Evolutionary conservation across 306 rosid species (phyloP).

Genomic region (Senna siamea): DNA sequence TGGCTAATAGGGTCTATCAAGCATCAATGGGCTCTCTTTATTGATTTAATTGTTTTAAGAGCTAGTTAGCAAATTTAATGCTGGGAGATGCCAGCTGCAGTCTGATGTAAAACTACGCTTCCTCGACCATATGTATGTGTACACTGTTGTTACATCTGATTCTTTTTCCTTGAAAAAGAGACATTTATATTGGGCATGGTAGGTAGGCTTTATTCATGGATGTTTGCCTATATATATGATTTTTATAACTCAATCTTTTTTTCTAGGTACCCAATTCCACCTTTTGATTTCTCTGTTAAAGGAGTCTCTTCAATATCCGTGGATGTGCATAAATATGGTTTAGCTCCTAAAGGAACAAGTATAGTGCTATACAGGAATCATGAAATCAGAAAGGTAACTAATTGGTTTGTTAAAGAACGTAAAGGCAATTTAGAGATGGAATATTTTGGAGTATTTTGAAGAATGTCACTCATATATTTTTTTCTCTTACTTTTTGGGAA

Average conservation of each 20-base stretch:
- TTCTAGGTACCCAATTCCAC: slow-evolving; percentile 80
- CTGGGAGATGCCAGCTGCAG: background rate
- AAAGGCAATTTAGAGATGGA: background rate
- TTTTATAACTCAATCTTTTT: slow-evolving; percentile 21
- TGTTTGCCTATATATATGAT: slow-evolving; percentile 10
- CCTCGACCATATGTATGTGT: background rate
- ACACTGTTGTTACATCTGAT: background rate
- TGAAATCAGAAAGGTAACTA: slow-evolving; percentile 86
- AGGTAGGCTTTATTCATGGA: background rate
- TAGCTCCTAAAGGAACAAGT: slow-evolving; percentile 98
- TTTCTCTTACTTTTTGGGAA: background rate
- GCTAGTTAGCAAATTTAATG: too few relatives aligned
- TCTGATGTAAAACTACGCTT: background rate
- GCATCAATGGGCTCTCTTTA: too few relatives aligned
- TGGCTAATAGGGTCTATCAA: too few relatives aligned
- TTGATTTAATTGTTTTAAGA: too few relatives aligned
- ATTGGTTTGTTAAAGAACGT: slow-evolving; percentile 30
- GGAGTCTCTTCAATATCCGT: slow-evolving; percentile 96
- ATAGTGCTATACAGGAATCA: slow-evolving; percentile 82
- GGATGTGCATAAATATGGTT: slow-evolving; percentile 96
- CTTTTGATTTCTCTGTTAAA: slow-evolving; percentile 84
- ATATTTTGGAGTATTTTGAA: slow-evolving; percentile 23
- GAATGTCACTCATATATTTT: slow-evolving; percentile 22
- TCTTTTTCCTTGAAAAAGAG: background rate
- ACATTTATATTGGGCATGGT: slow-evolving; percentile 19